phyloP scores from a whole-genome alignment of 768 basidiomycete genomes.

The Piloderma croceum region DNA sequence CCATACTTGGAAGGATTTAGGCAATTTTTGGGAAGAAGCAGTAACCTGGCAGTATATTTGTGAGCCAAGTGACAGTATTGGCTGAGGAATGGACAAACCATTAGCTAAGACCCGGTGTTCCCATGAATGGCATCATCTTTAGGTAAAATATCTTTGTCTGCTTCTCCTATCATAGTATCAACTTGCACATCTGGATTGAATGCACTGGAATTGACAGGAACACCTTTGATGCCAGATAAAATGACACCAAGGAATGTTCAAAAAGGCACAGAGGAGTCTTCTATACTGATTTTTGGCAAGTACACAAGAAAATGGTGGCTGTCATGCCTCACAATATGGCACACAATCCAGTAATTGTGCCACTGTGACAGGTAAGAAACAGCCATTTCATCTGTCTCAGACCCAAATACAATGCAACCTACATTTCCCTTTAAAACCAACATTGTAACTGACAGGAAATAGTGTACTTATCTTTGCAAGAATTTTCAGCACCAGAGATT shows the following conservation, averaged over 20 bases:
- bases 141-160: conserved; percentile 13
- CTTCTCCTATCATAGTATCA: conserved; percentile 14
- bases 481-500: conserved; percentile 7
- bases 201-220: conserved; percentile 8
- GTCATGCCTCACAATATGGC: conserved; percentile 17
- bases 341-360: conserved; percentile 20
- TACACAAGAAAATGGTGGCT: conserved; percentile 15
- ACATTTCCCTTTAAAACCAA: conserved; percentile 7
- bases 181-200: conserved; percentile 15
- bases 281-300: conserved; percentile 16
- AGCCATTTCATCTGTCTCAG: conserved; percentile 16
- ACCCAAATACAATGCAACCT: conserved; percentile 15
- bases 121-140: conserved; percentile 12
- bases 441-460: conserved; percentile 9
- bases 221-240: conserved; percentile 12
- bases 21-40: conserved; percentile 12
- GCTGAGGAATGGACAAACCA: conserved; percentile 8
- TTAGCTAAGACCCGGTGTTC: conserved; percentile 6
- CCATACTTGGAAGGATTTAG: conserved; percentile 13
- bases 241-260: conserved; percentile 15
- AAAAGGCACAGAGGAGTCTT: conserved; percentile 16
- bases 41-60: conserved; percentile 9
- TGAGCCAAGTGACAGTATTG: conserved; percentile 5
- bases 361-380: conserved; percentile 15
- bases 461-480: conserved; percentile 10